Evolutionary conservation across 345 rosid genomes (phyloP).

Genomic region (Gossypium stocksii): DNA sequence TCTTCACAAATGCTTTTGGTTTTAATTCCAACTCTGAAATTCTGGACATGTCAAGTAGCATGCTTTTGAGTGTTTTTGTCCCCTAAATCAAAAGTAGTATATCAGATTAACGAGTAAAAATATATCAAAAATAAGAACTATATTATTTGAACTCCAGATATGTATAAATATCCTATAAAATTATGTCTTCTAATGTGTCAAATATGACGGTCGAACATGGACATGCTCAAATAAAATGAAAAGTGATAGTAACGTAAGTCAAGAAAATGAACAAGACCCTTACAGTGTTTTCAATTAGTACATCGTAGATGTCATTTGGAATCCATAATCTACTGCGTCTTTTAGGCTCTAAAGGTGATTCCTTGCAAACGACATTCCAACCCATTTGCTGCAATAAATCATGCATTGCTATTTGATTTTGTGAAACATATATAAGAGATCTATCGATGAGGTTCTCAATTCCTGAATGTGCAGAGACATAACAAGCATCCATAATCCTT

Average conservation of each 20-base stretch:
- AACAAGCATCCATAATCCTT: slow-evolving; percentile 22
- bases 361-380: slow-evolving; percentile 5
- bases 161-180: too few relatives aligned
- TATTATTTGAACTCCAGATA: too few relatives aligned
- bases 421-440: slow-evolving; percentile 22
- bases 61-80: too few relatives aligned
- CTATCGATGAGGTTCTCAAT: slow-evolving; percentile 16
- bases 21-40: neutral
- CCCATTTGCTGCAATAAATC: slow-evolving; percentile 10
- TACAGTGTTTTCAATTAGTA: neutral
- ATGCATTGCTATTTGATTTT: slow-evolving; percentile 22
- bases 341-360: slow-evolving; percentile 2
- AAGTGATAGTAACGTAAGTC: neutral
- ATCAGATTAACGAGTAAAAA: too few relatives aligned
- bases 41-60: too few relatives aligned
- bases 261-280: neutral
- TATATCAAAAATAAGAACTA: too few relatives aligned
- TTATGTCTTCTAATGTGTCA: too few relatives aligned
- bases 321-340: slow-evolving; percentile 3
- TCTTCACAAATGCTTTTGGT: neutral
- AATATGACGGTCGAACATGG: too few relatives aligned
- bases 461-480: slow-evolving; percentile 21
- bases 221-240: too few relatives aligned
- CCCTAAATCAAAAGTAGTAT: too few relatives aligned
- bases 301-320: neutral